A percentile compares a stretch with the other conserved stretches of the same genome.
These are phyloP conservation scores for Aureobasidium mangrovei DNA, from an alignment of 2,329 filamentous ascomycete genomes.

Conservation along the genomic window DNA sequence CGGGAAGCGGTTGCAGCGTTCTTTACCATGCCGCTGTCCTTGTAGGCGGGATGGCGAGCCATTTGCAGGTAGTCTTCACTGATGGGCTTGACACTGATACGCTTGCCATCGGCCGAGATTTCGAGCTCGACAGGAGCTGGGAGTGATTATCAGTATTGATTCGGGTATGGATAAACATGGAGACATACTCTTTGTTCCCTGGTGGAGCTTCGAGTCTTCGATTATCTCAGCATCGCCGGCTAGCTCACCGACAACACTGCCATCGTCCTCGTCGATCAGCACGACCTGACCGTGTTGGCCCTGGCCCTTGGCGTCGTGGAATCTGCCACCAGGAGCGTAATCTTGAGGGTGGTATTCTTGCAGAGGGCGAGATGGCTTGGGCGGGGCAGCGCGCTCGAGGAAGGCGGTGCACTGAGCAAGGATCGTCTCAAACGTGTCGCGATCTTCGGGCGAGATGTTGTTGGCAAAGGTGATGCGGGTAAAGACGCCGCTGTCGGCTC, in stretches of 20 bases:
- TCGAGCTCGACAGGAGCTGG: conserved; percentile 72
- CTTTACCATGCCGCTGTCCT: conserved; percentile 75
- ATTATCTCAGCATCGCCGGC: conserved; percentile 72
- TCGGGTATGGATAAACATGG: not conserved
- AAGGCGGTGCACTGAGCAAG: conserved; percentile 97
- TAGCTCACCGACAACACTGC: conserved; percentile 87
- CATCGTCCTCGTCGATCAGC: conserved; percentile 89
- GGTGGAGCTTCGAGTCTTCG: conserved; percentile 65
- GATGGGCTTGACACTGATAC: conserved; percentile 59
- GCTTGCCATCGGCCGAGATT: conserved; percentile 59
- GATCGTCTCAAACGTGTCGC: conserved; percentile 96
- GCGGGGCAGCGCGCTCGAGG: conserved; percentile 69
- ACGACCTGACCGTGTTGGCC: conserved; percentile 64
- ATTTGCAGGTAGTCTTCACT: conserved; percentile 64
- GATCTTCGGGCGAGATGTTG: conserved; percentile 68
- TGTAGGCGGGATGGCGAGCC: conserved; percentile 83
- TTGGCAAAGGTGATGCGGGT: conserved; percentile 85
- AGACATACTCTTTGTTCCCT: conserved; percentile 78
- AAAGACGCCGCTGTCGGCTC: conserved; percentile 79
- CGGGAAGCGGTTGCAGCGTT: conserved; percentile 82
- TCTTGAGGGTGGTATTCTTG: conserved; percentile 68
- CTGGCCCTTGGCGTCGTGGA: conserved; percentile 42
- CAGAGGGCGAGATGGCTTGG: conserved; percentile 26
- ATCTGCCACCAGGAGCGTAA: conserved; percentile 63
- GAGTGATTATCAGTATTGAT: conserved; percentile 9